phyloP scores from a whole-genome alignment of 495 filamentous ascomycete genomes.

The Neurospora intermedia region DNA sequence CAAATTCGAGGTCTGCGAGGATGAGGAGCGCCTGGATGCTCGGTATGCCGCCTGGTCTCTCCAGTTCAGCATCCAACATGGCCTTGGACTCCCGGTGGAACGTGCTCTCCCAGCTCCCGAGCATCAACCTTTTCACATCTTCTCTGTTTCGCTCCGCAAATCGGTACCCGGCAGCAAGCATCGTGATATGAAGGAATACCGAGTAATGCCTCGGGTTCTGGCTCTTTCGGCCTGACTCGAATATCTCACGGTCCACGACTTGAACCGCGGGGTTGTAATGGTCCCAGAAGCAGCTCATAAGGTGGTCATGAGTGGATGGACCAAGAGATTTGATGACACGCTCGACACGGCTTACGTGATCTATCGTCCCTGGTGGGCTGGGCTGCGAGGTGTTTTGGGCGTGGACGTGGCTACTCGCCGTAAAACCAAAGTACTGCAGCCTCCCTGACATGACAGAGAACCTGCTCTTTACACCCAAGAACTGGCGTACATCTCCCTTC shows the following conservation, averaged over 20 bases:
- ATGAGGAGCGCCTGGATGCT: constrained; percentile 40
- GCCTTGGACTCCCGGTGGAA: constrained; percentile 43
- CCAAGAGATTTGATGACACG: constrained; percentile 32
- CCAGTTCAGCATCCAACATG: constrained; percentile 41
- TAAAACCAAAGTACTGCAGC: constrained; percentile 38
- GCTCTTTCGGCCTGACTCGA: constrained; percentile 36
- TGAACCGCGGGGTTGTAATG: constrained; percentile 36
- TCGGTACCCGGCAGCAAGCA: constrained; percentile 41
- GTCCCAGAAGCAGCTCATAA: constrained; percentile 43
- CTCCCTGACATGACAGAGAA: constrained; percentile 33
- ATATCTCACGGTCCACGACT: constrained; percentile 36
- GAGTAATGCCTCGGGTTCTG: constrained; percentile 37
- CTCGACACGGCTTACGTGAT: constrained; percentile 33
- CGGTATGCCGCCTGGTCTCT: constrained; percentile 38
- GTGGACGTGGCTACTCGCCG: constrained; percentile 29
- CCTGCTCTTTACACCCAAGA: constrained; percentile 32
- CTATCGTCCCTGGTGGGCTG: constrained; percentile 14
- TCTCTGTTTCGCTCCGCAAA: constrained; percentile 36
- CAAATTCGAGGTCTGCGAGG: constrained; percentile 42
- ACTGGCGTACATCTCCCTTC: constrained; percentile 30
- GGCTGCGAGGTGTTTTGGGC: constrained; percentile 9
- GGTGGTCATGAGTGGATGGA: constrained; percentile 36
- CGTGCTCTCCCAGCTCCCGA: constrained; percentile 38
- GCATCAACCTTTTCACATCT: constrained; percentile 35
- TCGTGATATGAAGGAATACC: constrained; percentile 40